Conservation (phyloP, 306 rosid genomes). For the Dalbergia cultrata region DNA sequence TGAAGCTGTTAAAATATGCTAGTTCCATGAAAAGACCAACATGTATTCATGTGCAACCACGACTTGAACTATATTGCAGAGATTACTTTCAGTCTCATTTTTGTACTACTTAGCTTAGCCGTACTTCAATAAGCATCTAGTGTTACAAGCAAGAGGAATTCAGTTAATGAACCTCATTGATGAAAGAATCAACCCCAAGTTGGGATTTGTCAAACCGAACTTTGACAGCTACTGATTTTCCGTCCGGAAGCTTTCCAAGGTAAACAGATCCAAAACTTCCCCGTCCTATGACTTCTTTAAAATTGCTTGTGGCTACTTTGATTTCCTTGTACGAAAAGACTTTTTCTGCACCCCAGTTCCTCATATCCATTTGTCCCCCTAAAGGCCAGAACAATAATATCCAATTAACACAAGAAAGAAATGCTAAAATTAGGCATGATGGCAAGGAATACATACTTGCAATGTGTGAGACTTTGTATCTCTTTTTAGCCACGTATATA, state of each 20-base stretch:
- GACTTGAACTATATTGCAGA: too few species aligned
- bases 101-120: slow-evolving; percentile 25
- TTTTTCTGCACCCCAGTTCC: slow-evolving; percentile 86
- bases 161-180: slow-evolving; percentile 78
- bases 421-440: background rate
- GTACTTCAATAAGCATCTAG: background rate
- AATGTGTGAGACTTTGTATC: slow-evolving; percentile 55
- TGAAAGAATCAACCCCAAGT: slow-evolving; percentile 89
- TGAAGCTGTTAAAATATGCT: too few species aligned
- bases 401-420: slow-evolving; percentile 10
- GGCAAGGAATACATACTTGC: slow-evolving; percentile 59
- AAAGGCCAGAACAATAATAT: slow-evolving; percentile 14
- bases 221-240: slow-evolving; percentile 87
- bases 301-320: slow-evolving; percentile 80
- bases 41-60: too few species aligned
- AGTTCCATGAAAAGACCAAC: too few species aligned
- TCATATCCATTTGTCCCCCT: slow-evolving; percentile 65
- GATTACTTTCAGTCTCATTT: slow-evolving; percentile 1
- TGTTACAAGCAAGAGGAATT: slow-evolving; percentile 11
- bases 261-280: slow-evolving; percentile 96
- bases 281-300: slow-evolving; percentile 83
- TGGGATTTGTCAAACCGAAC: slow-evolving; percentile 87
- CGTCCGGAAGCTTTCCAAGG: slow-evolving; percentile 81
- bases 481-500: slow-evolving; percentile 58
- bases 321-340: slow-evolving; percentile 84